Base-by-base conservation (phyloP, 768 basidiomycete species). In the Pleurotus eryngii region DNA sequence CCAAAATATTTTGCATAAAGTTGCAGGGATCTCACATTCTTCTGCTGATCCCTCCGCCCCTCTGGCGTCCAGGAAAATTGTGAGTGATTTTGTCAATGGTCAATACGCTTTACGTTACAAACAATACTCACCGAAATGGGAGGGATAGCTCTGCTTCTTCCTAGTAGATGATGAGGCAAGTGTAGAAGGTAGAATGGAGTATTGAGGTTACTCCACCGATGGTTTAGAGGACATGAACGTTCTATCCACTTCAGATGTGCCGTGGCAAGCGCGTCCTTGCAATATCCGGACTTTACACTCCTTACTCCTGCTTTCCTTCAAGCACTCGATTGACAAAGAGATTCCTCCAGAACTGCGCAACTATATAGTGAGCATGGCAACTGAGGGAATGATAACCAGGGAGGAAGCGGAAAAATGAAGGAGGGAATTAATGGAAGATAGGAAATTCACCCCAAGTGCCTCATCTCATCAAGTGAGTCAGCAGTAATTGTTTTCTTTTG, bases 361-460 rank as follows among this genome's bases (percentile, higher is more conserved):
- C 0, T 45, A 45, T 45, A 46, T 56, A 20, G 42, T 45, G 5
- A 4, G 20, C n/a, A 17, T 56, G 37, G 40, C 38, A n/a, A 17
- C 18, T 2, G 40, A 56, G 12, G 38, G 38, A 22, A 42, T 17
- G 20, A 15, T 56, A 30, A 40, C 54, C 24, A 42, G 54, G 17
- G 54, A 56, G 42, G 43, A 24, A 42, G 54, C 54, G 20, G 54
- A 56, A 20, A 26, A 22, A 15, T 20, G 43, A 7, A 15, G 54
- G 8, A 37, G 54, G 38, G 37, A 26, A n/a, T 42, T 56, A 17
- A 56, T 56, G 54, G 24, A 42, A 12, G 54, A 45, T 45, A 38
- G 54, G 20, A 46, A 14, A 30, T 17, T 42, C 12, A 26, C n/a
- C n/a, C 7, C n/a, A 7, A 45, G 6, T 4, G 20, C 8, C n/a